Evolutionary conservation across 495 filamentous ascomycete genomes (phyloP), one percentile per base, ranked within the genome.

Genomic region (Sphaerosporella brunnea): DNA sequence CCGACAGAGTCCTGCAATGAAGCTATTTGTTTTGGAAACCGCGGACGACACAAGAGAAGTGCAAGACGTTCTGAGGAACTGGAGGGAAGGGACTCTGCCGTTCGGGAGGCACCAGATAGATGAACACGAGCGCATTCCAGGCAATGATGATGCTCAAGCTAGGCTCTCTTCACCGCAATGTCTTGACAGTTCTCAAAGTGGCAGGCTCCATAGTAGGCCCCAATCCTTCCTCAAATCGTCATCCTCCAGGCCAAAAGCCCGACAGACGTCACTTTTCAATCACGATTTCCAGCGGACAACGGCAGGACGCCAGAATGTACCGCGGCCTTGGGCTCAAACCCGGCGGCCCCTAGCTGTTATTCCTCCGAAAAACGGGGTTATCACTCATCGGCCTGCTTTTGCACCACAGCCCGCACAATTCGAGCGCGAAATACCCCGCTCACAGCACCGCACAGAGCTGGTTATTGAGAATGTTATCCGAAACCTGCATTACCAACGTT

Each of bases 41-140:
- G 69, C 68, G 19, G 56, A 65, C 13, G 87, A 95, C 54, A 93
- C 82, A 4, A 63, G 74, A 19, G 90, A 95, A 58, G 80, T 76
- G 0, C 75, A 78, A 37, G 63, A 66, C 11, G 67, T 75, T 10
- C 64, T 97, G 39, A 67, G 65, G 18, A 71, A 80, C 47, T 97
- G 90, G 90, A 79, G 74, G 56, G 69, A 67, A 49, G 86, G 87
- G 4, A 74, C 58, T 1, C 23, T 61, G 23, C 36, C 45, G 13
- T 49, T 57, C 49, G 30, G 30, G n/a, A 20, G 26, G 16, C 16
- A 15, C 16, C 7, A 37, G 28, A n/a, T n/a, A n/a, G n/a, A n/a
- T n/a, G n/a, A n/a, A n/a, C n/a, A n/a, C n/a, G n/a, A n/a, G 28
- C 5, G 28, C 13, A 32, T 32, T 32, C 28, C 5, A 7, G 28